These are phyloP conservation scores for Aspergillus sp. DNA, from an alignment of 2,329 filamentous ascomycete species.

Conservation along the genomic window DNA sequence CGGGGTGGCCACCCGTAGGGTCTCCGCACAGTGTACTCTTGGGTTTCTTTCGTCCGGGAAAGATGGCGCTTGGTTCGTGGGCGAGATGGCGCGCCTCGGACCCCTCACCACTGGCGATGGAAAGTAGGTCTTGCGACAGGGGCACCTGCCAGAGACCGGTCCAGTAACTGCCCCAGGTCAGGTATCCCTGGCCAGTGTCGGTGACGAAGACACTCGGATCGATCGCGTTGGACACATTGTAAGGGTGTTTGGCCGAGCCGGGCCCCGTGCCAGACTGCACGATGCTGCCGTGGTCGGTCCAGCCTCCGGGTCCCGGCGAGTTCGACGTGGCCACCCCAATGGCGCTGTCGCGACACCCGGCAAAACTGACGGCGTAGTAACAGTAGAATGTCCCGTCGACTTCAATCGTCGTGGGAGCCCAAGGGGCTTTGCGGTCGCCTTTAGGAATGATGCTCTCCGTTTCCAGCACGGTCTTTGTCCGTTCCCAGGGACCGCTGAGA, in stretches of 20 bases:
- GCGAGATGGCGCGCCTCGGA: slow-evolving; percentile 31
- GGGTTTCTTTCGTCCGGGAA: slow-evolving; percentile 19
- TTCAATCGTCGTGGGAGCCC: slow-evolving; percentile 62
- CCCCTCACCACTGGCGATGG: slow-evolving; percentile 17
- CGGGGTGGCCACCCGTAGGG: slow-evolving; percentile 29
- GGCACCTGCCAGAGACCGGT: slow-evolving; percentile 61
- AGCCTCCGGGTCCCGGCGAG: slow-evolving; percentile 33
- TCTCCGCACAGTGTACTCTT: slow-evolving; percentile 28
- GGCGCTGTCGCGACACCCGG: slow-evolving; percentile 61
- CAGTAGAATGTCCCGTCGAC: slow-evolving; percentile 61
- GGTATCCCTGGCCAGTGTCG: slow-evolving; percentile 39
- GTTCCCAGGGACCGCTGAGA: slow-evolving; percentile 33
- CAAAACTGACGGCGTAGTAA: slow-evolving; percentile 64
- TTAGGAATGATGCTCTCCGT: slow-evolving; percentile 34
- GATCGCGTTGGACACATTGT: slow-evolving; percentile 58
- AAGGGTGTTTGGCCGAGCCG: slow-evolving; percentile 26
- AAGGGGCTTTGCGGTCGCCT: slow-evolving; percentile 32
- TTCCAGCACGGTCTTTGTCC: slow-evolving; percentile 28
- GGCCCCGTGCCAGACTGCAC: slow-evolving; percentile 34
- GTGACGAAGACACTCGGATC: slow-evolving; percentile 55
- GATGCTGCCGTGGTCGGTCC: slow-evolving; percentile 38
- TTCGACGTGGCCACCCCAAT: slow-evolving; percentile 59
- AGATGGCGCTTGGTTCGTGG: slow-evolving; percentile 23
- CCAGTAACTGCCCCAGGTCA: slow-evolving; percentile 71
- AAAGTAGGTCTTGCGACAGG: slow-evolving; percentile 38